Conservation (phyloP, 2,329 filamentous ascomycete species). For the Trichophyton benhamiae region DNA sequence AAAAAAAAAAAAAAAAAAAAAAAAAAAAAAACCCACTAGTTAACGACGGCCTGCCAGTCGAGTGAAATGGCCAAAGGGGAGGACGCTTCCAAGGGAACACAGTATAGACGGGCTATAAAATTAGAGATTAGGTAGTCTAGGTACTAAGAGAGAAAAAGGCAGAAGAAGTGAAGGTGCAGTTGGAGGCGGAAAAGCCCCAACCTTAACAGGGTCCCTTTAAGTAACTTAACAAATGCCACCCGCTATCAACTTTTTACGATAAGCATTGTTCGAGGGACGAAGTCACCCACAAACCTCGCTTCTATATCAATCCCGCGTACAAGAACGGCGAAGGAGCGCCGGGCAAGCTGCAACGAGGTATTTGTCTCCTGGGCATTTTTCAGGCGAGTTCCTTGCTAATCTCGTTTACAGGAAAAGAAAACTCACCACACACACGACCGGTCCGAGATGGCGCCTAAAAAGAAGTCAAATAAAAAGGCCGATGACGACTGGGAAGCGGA, state of each 20-base stretch:
- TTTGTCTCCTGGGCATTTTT: not conserved
- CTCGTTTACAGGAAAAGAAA: not conserved
- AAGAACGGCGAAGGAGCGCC: slow-evolving; percentile 1
- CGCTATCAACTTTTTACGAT: not conserved
- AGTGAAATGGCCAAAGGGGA: too few species aligned
- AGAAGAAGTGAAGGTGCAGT: not conserved
- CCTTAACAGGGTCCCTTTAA: not conserved
- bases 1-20: not conserved
- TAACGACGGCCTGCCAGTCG: too few species aligned
- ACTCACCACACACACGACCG: not conserved
- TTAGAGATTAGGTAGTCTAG: too few species aligned
- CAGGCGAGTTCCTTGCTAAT: not conserved
- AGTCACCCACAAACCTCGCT: not conserved
- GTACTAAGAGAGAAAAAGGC: not conserved
- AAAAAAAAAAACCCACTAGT: too few species aligned
- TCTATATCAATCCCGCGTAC: not conserved
- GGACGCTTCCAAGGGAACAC: too few species aligned
- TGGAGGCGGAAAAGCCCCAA: not conserved
- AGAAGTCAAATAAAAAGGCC: slow-evolving; percentile 70
- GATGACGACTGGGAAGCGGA: slow-evolving; percentile 96
- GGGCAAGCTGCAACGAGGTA: not conserved
- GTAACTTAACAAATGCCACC: not conserved
- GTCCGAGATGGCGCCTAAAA: slow-evolving; percentile 71
- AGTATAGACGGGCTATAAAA: too few species aligned
- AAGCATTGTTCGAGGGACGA: slow-evolving; percentile 1